phyloP scores from a whole-genome alignment of 805 yeast genomes.

The Saturnispora saitoi region DNA sequence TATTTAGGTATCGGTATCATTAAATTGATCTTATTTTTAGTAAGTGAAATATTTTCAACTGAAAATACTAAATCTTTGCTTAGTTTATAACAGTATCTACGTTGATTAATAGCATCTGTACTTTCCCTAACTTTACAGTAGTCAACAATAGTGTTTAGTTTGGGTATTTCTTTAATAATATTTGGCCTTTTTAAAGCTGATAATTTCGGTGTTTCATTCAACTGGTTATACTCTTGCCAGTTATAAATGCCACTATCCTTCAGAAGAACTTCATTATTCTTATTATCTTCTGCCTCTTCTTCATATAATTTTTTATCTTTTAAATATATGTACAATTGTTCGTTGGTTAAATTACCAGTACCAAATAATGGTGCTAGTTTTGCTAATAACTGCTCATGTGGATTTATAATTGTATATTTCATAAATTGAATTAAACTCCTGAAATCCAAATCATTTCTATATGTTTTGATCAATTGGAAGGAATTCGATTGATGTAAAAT shows the following conservation, averaged over 20 bases:
- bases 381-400: constrained; percentile 21
- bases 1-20: constrained; percentile 22
- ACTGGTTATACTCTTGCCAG: neutral
- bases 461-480: constrained; percentile 13
- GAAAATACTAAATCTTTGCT: constrained; percentile 19
- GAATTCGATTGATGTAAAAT: constrained; percentile 14
- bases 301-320: constrained; percentile 3
- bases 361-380: constrained; percentile 14
- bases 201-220: neutral
- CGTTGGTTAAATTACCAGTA: constrained; percentile 4
- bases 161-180: neutral
- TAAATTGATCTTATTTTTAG: constrained; percentile 17
- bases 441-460: constrained; percentile 15
- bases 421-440: constrained; percentile 20
- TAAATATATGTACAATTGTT: constrained; percentile 14
- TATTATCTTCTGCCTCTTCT: too few species aligned
- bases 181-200: neutral
- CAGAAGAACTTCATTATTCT: neutral
- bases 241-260: neutral
- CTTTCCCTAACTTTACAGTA: neutral
- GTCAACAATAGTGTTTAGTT: neutral
- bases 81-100: constrained; percentile 15
- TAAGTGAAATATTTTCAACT: constrained; percentile 13
- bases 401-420: constrained; percentile 26
- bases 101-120: neutral